phyloP scores from a whole-genome alignment of 169 alveolate species.

The Eimeria maxima region DNA sequence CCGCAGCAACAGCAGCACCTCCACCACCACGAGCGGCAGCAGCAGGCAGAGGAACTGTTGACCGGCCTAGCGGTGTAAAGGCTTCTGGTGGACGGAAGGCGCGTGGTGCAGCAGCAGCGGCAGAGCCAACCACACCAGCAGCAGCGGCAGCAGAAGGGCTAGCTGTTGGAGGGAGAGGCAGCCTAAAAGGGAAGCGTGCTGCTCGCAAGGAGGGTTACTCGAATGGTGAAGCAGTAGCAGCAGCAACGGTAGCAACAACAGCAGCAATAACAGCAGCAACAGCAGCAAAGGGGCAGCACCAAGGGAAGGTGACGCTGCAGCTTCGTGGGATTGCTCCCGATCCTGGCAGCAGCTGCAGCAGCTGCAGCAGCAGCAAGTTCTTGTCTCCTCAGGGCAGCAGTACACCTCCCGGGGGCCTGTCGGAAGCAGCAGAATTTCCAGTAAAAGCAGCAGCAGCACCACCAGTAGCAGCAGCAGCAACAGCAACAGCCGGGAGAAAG shows the following conservation, averaged over 20 bases:
- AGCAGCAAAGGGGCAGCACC: background rate
- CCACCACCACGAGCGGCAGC: background rate
- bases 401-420: background rate
- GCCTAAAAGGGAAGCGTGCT: background rate
- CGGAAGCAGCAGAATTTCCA: background rate
- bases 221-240: background rate
- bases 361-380: slow-evolving; percentile 45
- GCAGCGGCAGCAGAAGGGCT: background rate
- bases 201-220: background rate
- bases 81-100: background rate
- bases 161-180: background rate
- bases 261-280: slow-evolving; percentile 5
- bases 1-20: slow-evolving; percentile 19
- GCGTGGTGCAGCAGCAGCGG: background rate
- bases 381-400: slow-evolving; percentile 50
- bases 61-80: background rate
- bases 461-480: slow-evolving; percentile 14
- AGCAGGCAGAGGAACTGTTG: background rate
- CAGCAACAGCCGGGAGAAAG: slow-evolving; percentile 14
- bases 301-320: background rate
- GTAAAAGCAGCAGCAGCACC: slow-evolving; percentile 1
- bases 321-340: background rate
- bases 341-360: background rate
- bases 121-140: background rate
- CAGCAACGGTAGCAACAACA: background rate